phyloP scores from a whole-genome alignment of 2,329 filamentous ascomycete genomes.

The Trichoderma sp. region DNA sequence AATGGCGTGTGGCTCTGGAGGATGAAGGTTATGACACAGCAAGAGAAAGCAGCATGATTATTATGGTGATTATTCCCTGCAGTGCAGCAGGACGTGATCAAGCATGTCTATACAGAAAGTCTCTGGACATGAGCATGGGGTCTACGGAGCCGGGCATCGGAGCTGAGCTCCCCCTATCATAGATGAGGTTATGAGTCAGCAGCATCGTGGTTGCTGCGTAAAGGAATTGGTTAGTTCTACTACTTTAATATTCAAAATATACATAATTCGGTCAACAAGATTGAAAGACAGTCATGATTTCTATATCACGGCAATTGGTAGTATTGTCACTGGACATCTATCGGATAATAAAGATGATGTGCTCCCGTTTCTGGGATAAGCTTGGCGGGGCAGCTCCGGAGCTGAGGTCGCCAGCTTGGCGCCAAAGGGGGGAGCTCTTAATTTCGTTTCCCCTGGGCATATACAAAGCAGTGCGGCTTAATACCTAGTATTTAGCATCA shows the following conservation, averaged over 20 bases:
- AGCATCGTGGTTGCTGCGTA: neutral
- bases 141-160: neutral
- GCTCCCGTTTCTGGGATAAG: neutral
- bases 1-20: neutral
- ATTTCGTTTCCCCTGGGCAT: neutral
- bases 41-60: neutral
- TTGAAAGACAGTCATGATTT: neutral
- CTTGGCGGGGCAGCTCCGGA: constrained; percentile 15
- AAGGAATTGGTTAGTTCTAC: neutral
- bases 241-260: neutral
- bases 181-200: neutral
- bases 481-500: too few species aligned
- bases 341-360: too few species aligned
- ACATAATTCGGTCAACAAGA: neutral
- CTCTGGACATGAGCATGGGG: neutral
- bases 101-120: neutral
- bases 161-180: neutral
- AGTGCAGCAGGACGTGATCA: neutral
- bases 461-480: too few species aligned
- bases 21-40: neutral
- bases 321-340: too few species aligned
- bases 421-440: constrained; percentile 6
- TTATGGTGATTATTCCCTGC: neutral
- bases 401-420: neutral
- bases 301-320: neutral